Base-by-base conservation (phyloP, 768 basidiomycete genomes). In the Lentinus brumalis region DNA sequence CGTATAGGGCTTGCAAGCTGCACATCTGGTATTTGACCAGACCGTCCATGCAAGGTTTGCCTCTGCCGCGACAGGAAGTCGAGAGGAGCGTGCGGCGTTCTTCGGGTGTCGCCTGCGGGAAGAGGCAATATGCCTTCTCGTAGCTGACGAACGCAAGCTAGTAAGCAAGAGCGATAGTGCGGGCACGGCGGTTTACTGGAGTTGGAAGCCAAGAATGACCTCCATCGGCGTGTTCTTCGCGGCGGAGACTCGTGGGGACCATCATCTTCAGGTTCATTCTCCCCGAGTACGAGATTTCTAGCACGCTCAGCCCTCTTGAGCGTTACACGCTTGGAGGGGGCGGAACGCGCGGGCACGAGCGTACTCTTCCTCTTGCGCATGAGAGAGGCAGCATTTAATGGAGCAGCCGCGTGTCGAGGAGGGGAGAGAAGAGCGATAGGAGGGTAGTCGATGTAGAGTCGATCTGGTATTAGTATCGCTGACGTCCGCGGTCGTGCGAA, bases 111-210 rank as follows among this genome's bases (percentile, higher is more conserved):
- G n/a, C n/a, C n/a, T n/a, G n/a, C n/a, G n/a, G n/a, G n/a, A n/a
- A n/a, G n/a, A n/a, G n/a, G 82, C 1, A 73, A 54, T 79, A 79
- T 0, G 80, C 81, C 0, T 67, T 69, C 5, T 77, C 67, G 64
- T 75, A 74, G 4, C 74, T 72, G 60, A 82, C 76, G 0, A 80
- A 79, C 79, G 59, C 75, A 75, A 1, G 78, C 78, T 78, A 44
- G n/a, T 53, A n/a, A 21, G n/a, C n/a, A n/a, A n/a, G n/a, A 54
- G 26, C 72, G 67, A 30, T 75, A 75, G 0, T 75, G 15, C 18
- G 35, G 21, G 8, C 11, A 15, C 29, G n/a, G 50, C 38, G 29
- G 30, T 54, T 16, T 50, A 62, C 61, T 66, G 41, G 62, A 63
- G 54, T 61, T 59, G n/a, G 57, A 64, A 66, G 41, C 53, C 62